Percentiles rank a stretch among this genome's conserved stretches.
Conservation (phyloP, 805 yeast genomes). For the Grigorovia jiainica region DNA sequence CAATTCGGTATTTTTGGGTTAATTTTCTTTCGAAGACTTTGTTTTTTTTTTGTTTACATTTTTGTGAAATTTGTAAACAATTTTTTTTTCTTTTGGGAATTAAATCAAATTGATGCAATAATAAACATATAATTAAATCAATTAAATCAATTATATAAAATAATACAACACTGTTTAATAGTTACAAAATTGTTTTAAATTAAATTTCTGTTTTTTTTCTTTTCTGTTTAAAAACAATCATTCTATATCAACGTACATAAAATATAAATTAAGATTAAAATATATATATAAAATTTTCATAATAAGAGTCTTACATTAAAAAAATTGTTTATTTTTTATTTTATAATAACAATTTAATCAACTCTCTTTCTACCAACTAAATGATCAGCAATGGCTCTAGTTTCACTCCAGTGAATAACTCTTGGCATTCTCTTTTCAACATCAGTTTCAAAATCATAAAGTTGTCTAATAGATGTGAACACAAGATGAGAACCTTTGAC, state of each 20-base stretch:
- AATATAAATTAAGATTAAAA: constrained; percentile 2
- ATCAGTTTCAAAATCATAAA: constrained; percentile 85
- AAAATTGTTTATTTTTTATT: not conserved
- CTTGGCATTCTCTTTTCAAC: constrained; percentile 78
- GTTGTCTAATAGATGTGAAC: constrained; percentile 62
- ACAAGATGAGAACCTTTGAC: constrained; percentile 65
- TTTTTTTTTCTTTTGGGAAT: not conserved
- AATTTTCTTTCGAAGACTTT: not conserved
- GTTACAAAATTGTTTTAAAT: not conserved
- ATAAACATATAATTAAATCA: too few species aligned
- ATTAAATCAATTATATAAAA: too few species aligned
- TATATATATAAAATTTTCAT: not conserved
- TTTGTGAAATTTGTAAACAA: not conserved
- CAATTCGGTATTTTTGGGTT: not conserved
- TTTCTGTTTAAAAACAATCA: constrained; percentile 1
- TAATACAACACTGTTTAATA: not conserved
- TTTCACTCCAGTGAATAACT: constrained; percentile 69
- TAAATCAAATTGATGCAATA: too few species aligned
- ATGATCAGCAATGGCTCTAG: constrained; percentile 73
- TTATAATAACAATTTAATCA: constrained; percentile 5
- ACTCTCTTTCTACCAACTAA: constrained; percentile 60
- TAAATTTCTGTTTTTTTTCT: not conserved
- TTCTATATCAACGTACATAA: constrained; percentile 6
- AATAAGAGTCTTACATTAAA: not conserved
- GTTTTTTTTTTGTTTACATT: not conserved